Evolutionary conservation across 768 basidiomycete genomes (phyloP).

Genomic region (Suillus paluster): DNA sequence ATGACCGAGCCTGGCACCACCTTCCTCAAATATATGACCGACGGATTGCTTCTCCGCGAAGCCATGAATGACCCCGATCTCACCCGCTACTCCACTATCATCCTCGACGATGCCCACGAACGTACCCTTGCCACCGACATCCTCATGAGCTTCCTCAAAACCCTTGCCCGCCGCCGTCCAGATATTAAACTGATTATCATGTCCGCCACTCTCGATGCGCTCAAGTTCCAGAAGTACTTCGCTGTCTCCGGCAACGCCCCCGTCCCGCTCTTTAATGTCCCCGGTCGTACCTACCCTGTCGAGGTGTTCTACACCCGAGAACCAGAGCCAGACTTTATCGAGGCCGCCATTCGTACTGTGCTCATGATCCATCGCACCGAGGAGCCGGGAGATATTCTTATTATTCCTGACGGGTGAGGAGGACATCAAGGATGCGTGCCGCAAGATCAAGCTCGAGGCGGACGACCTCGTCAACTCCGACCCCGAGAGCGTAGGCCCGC

Average conservation of each 20-base stretch:
- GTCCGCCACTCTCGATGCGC: conserved; percentile 96
- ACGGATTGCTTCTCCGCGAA: conserved; percentile 99
- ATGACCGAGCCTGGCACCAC: conserved; percentile 80
- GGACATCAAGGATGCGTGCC: conserved; percentile 96
- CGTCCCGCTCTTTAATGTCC: conserved; percentile 88
- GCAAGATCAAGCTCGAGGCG: conserved; percentile 91
- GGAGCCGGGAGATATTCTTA: conserved; percentile 88
- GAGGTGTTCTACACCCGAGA: conserved; percentile 95
- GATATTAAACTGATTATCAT: conserved; percentile 98
- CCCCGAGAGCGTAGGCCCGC: conserved; percentile 78
- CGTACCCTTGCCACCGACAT: conserved; percentile 97
- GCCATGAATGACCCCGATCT: conserved; percentile 96
- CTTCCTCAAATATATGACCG: conserved; percentile 99
- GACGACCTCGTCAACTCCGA: conserved; percentile 81
- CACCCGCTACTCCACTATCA: conserved; percentile 95
- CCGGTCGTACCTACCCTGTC: conserved; percentile 93
- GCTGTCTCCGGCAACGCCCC: conserved; percentile 44
- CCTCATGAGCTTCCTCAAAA: conserved; percentile 95
- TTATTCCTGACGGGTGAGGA: conserved; percentile 98
- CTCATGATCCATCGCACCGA: conserved; percentile 98
- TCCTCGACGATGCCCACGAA: conserved; percentile 98
- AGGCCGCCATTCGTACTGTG: conserved; percentile 96
- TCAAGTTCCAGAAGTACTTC: conserved; percentile 98
- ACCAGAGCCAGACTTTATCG: conserved; percentile 95
- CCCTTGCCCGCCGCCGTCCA: conserved; percentile 75